Percentiles rank a stretch among this genome's conserved stretches.
These are phyloP conservation scores for Odonthalia washingtoniensis DNA, from an alignment of 31 red algal species.

Conservation along the genomic window DNA sequence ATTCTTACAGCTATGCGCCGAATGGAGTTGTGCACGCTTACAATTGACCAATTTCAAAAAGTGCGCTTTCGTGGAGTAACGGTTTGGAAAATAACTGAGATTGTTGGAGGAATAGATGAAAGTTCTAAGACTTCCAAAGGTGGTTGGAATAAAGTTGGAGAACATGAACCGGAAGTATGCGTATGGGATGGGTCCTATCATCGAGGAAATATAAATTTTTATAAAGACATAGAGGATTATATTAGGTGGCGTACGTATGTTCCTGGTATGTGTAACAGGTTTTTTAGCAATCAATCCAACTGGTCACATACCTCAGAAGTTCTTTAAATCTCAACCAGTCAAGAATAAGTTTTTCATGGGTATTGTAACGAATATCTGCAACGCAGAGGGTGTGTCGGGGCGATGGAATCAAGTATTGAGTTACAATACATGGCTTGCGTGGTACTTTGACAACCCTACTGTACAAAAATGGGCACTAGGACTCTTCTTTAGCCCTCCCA, in stretches of 20 bases:
- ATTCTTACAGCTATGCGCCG: slow-evolving; percentile 39
- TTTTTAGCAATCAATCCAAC: not conserved
- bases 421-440: slow-evolving; percentile 27
- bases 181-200: not conserved
- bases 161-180: not conserved
- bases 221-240: not conserved
- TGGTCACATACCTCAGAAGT: not conserved
- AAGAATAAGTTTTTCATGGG: not conserved
- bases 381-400: not conserved
- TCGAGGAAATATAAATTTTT: not conserved
- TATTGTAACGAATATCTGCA: slow-evolving; percentile 32
- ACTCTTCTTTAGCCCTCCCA: slow-evolving; percentile 24
- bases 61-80: not conserved
- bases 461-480: not conserved
- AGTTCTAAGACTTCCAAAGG: not conserved
- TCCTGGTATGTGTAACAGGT: not conserved
- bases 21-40: not conserved
- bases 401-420: not conserved
- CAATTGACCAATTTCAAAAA: slow-evolving; percentile 20
- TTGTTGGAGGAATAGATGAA: slow-evolving; percentile 2
- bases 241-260: not conserved
- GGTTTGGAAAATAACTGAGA: no score
- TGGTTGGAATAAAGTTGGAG: not conserved
- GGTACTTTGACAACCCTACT: slow-evolving; percentile 19
- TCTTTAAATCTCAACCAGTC: not conserved